A percentile compares a stretch with the other conserved stretches of the same genome.
Conservation (phyloP, 768 basidiomycete genomes). For the Trametes cubensis region DNA sequence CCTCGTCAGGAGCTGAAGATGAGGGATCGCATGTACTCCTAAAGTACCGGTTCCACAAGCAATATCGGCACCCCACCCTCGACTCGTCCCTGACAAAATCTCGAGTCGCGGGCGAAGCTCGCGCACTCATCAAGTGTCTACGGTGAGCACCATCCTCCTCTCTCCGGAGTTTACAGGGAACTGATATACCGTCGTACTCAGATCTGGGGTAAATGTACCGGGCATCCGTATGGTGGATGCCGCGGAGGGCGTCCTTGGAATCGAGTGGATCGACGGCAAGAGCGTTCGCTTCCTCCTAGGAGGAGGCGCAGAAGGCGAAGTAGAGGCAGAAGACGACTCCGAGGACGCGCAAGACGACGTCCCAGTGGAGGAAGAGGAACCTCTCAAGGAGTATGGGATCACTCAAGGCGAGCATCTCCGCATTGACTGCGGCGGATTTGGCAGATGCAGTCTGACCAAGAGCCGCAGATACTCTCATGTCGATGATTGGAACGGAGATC, state of each 20-base stretch:
- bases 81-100: conserved; percentile 77
- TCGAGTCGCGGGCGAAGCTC: conserved; percentile 83
- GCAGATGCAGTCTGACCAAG: not conserved
- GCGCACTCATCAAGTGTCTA: conserved; percentile 80
- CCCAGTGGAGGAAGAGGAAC: conserved; percentile 33
- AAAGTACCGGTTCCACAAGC: conserved; percentile 92
- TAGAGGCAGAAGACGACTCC: conserved; percentile 35
- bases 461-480: conserved; percentile 69
- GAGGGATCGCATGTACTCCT: conserved; percentile 51
- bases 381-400: conserved; percentile 54
- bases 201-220: conserved; percentile 86
- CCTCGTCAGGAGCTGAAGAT: conserved; percentile 19
- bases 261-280: conserved; percentile 90
- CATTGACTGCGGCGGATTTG: not conserved
- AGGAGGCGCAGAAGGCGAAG: conserved; percentile 63
- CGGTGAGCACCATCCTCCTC: conserved; percentile 45
- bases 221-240: conserved; percentile 87
- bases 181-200: conserved; percentile 13
- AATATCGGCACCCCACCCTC: conserved; percentile 83
- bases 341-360: conserved; percentile 30
- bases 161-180: not conserved
- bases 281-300: conserved; percentile 80
- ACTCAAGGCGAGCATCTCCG: conserved; percentile 53
- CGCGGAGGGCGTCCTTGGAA: conserved; percentile 75
- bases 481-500: conserved; percentile 79